These are phyloP conservation scores for Chaetomiaceae sp. DNA, from an alignment of 2,329 filamentous ascomycete genomes.

Conservation along the genomic window DNA sequence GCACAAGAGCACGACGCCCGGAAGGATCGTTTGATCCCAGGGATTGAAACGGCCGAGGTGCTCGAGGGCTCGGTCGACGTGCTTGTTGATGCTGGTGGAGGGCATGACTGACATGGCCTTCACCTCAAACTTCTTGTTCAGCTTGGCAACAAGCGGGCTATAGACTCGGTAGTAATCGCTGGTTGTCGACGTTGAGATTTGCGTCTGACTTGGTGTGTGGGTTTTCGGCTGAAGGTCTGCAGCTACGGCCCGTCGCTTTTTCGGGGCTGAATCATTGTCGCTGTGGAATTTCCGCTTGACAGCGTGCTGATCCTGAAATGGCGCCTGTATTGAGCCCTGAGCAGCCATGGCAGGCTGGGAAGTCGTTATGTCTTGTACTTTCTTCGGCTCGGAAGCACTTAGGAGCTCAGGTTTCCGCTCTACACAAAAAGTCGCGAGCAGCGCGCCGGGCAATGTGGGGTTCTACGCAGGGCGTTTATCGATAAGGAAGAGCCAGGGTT, in stretches of 20 bases:
- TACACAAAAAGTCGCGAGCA: neutral
- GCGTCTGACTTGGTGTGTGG: slow-evolving; percentile 6
- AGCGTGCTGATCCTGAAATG: neutral
- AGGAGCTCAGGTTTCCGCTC: too few species aligned
- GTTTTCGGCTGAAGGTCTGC: neutral
- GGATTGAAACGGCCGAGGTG: slow-evolving; percentile 40
- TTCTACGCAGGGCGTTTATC: neutral
- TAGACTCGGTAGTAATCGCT: slow-evolving; percentile 34
- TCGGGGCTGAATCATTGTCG: slow-evolving; percentile 13
- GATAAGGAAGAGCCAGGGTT: too few species aligned
- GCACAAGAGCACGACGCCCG: slow-evolving; percentile 45
- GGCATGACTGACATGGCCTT: slow-evolving; percentile 53
- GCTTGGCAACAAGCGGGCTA: slow-evolving; percentile 40
- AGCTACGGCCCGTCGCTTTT: slow-evolving; percentile 24
- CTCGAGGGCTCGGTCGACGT: slow-evolving; percentile 42
- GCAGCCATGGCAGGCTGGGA: slow-evolving; percentile 2
- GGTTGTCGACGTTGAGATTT: slow-evolving; percentile 15
- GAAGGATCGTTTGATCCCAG: slow-evolving; percentile 25
- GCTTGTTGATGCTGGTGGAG: slow-evolving; percentile 56
- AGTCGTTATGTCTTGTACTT: neutral
- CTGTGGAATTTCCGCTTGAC: slow-evolving; percentile 22
- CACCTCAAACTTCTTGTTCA: slow-evolving; percentile 46
- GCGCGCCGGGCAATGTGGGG: neutral
- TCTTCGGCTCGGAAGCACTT: too few species aligned
- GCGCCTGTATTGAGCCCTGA: neutral